Evolutionary conservation across 495 filamentous ascomycete species (phyloP), one percentile per base, ranked within the genome.

Genomic region (Penicillium angulare): DNA sequence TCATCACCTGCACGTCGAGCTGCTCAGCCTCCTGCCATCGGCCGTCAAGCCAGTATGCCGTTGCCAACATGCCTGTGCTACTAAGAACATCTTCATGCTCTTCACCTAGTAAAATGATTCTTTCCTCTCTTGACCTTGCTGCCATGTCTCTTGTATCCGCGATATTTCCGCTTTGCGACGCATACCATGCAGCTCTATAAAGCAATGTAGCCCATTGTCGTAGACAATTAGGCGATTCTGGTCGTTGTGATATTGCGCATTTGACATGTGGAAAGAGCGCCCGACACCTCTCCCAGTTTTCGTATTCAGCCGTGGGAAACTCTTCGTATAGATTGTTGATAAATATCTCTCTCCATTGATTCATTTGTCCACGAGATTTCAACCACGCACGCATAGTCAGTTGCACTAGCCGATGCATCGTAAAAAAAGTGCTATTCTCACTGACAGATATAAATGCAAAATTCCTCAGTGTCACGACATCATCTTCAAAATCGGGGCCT

Each of bases 291-390:
- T 24, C 48, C 68, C 63, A 72, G 36, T 68, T 68, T 35, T 66
- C 43, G 36, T 61, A 61, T 26, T 57, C 41, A 56, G 69, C 72
- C 3, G 48, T 73, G n/a, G 75, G 76, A 59, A 77, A 68, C 33
- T 55, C 62, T 26, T 33, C 21, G 27, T 44, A 60, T 42, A 79
- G 63, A 22, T 55, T 72, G n/a, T 56, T 62, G 44, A 69, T 68
- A 54, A 61, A 78, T 43, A 50, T 50, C 17, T 66, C 31, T 23
- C 33, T 47, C 49, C 59, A 73, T 39, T 46, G 61, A 46, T 75
- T 65, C 23, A 65, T 52, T 46, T 73, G 27, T 17, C 43, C 47
- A 24, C 65, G 24, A 1, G 41, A 47, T 56, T 67, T 48, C 59
- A 64, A 22, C 63, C 60, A 66, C 35, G 33, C 49, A 20, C 46